Evolutionary conservation across 441 rosid genomes (phyloP).

Genomic region (Breynia disticha): DNA sequence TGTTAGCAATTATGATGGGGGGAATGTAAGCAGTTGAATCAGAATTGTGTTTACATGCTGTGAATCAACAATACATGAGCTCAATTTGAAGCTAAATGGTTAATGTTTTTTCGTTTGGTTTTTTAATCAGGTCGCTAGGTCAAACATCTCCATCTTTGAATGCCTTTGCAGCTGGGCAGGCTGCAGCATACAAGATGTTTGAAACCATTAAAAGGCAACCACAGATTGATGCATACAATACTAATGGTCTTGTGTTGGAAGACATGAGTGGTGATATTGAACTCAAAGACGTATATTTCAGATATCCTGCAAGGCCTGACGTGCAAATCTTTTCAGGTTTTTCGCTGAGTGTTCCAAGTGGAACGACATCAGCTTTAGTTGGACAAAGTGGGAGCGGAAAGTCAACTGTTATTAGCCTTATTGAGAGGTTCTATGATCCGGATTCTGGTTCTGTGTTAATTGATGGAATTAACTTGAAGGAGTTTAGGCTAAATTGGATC

Average conservation of each 20-base stretch:
- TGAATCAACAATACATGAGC: too few species aligned
- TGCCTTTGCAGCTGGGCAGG: slow-evolving; percentile 58
- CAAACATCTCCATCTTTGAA: slow-evolving; percentile 57
- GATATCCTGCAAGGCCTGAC: slow-evolving; percentile 52
- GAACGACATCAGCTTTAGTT: slow-evolving; percentile 63
- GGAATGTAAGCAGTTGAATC: slow-evolving; percentile 36
- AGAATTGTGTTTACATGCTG: too few species aligned
- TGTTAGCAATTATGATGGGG: slow-evolving; percentile 48
- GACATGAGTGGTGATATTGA: slow-evolving; percentile 44
- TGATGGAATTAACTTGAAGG: slow-evolving; percentile 43
- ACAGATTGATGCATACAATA: slow-evolving; percentile 50
- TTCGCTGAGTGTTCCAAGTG: slow-evolving; percentile 43
- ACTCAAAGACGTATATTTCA: slow-evolving; percentile 39
- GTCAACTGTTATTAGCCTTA: slow-evolving; percentile 49
- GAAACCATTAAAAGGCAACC: slow-evolving; percentile 54
- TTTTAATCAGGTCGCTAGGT: slow-evolving; percentile 41
- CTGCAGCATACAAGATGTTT: slow-evolving; percentile 70
- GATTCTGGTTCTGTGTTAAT: slow-evolving; percentile 59
- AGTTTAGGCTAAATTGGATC: slow-evolving; percentile 54
- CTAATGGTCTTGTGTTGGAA: slow-evolving; percentile 36
- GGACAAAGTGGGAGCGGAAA: slow-evolving; percentile 86
- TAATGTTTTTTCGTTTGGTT: too few species aligned
- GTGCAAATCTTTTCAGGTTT: slow-evolving; percentile 51
- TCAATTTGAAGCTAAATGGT: too few species aligned
- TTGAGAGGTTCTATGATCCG: slow-evolving; percentile 65